Evolutionary conservation across 352 stramenopile species (phyloP), one percentile per base, ranked within the genome.

Genomic region (Pythium apleroticum): DNA sequence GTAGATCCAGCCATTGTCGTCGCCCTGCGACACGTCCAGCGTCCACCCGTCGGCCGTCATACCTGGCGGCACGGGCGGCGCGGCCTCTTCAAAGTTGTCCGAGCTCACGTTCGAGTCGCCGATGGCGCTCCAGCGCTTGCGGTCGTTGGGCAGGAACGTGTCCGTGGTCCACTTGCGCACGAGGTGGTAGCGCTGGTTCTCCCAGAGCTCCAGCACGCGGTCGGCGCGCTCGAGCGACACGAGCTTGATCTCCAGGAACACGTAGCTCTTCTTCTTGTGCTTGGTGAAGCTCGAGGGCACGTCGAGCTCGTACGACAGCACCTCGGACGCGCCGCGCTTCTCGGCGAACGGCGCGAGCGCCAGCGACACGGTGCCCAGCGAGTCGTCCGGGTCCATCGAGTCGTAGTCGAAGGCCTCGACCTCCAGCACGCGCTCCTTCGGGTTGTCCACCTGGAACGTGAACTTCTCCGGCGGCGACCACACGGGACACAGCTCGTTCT

Each of bases 1-100:
- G 66, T 95, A 95, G 71, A 92, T 85, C 87, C 87, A 95, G 19
- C 87, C 87, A 57, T 91, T 84, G 66, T 86, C 84, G 57, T 93
- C 87, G 62, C 87, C 87, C 61, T 90, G 81, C 5, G 80, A 81
- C 2, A 91, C 76, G 43, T 93, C 84, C 20, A 91, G 72, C 15
- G 80, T 87, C 87, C 87, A 95, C 10, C 82, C 87, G 31, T 91
- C 83, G 5, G 74, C 83, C 12, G 66, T 73, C 9, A 93, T 60
- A 41, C 81, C 70, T 19, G 63, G 67, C 1, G 87, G 87, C 22
- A 88, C 75, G 35, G 77, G 81, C 8, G 87, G 87, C 4, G 79
- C 84, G 20, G 89, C 74, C 30, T 91, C 77, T 39, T 90, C 81
- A 41, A 89, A 90, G 31, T 73, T 77, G 43, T 90, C 67, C 17